Base-by-base conservation (phyloP, 2,329 filamentous ascomycete species). In the Boeremia exigua region DNA sequence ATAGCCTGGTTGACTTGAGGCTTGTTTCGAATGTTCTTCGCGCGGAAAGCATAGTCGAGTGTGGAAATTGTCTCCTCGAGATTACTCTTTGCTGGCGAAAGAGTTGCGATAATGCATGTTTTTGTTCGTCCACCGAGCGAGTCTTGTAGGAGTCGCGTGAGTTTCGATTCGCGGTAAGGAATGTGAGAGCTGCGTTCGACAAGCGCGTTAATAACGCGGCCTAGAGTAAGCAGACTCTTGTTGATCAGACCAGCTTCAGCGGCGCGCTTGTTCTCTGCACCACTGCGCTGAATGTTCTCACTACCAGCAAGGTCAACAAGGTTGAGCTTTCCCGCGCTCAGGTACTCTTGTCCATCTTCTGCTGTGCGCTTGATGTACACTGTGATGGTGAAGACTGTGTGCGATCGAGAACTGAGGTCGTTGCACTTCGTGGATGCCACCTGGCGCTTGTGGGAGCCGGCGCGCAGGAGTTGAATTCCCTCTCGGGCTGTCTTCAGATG, bases 371-470 rank as follows among this genome's bases (percentile, higher is more conserved):
- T 96, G 69, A 92, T 88, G 71, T 93, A 92, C 0, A 93, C 91
- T 0, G 94, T 97, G 57, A 99, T 91, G 7, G 95, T 98, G 72
- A 99, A 99, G 19, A 99, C 90, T 0, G 95, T 99, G 72, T 99
- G 96, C 79, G 93, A 96, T 75, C 95, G 88, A 67, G 93, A 97
- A 77, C 93, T 97, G 51, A 98, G 86, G 68, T 99, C 95, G 74
- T 99, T 99, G 84, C 95, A 99, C 77, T 98, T 98, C n/a, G 95
- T 99, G 4, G 96, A 92, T 6, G 95, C 96, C n/a, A 99, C 95
- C 76, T 99, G 95, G 45, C 95, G 89, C 77, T 93, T 96, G 78
- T 95, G 84, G 75, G 92, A 97, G 59, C 95, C 96, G 61, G 89
- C 84, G 67, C 95, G 91, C 40, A 99, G 84, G 59, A 97, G 83